Evolutionary conservation across 148 eudicot genomes (phyloP), one percentile per base, ranked within the genome.

Genomic region (Heliosperma pusillum): DNA sequence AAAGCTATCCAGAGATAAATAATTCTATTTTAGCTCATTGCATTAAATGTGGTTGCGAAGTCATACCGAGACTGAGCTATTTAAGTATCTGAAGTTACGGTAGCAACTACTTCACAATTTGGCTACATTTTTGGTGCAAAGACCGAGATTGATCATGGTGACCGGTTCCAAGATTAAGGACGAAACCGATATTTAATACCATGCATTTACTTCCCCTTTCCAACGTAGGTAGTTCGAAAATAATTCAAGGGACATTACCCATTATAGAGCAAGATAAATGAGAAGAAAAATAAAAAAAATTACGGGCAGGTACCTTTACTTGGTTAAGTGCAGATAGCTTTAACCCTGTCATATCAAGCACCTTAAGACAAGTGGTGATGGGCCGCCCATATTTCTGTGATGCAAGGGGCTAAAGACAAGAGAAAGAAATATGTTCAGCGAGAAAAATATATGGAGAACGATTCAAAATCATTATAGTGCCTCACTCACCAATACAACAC

Each of bases 281-380:
- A 59, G 33, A 33, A 57, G 77, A 55, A 33, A 59, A 33, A 57
- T 73, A 55, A 33, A 59, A 68, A 50, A 15, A 13, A 1, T 78
- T 50, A 50, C 55, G 10, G 55, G 55, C 3, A 74, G 45, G 33
- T 87, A 96, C 99, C 99, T 96, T 96, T 76, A 96, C 79, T 66
- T 96, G 97, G 84, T 85, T 90, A 53, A 96, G 82, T 57, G 93
- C 94, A 58, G 99, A 92, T 69, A 96, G 79, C 83, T 87, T 96
- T 67, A 96, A 83, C 59, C 99, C 99, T 36, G 97, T 92, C 99
- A 96, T 92, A 81, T 96, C 99, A 75, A 96, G 83, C 78, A 96
- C 81, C 86, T 96, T 96, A 65, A 96, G n/a, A 57, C 99, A 96
- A 63, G 91, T 90, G 75, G 84, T 82, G 53, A 92, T 88, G 69